Percentiles rank a stretch among this genome's conserved stretches.
Evolutionary conservation across 176 grass and related monocot genomes (phyloP).

Genomic region (Metroxylon sagu): DNA sequence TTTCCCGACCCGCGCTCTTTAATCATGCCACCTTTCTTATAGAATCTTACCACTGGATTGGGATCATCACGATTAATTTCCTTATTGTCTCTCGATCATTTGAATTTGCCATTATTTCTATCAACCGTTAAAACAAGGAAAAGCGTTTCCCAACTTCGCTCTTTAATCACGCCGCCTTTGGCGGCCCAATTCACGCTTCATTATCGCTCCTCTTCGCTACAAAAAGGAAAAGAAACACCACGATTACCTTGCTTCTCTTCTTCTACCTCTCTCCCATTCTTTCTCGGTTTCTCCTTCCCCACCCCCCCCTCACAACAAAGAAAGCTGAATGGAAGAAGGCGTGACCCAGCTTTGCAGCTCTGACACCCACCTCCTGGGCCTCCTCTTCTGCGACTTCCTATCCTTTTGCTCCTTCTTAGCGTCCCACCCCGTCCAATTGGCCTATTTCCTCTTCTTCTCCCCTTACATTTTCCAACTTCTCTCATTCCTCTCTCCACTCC

Average conservation of each 20-base stretch:
- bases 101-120: no score
- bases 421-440: slow-evolving; percentile 58
- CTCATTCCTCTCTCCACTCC: slow-evolving; percentile 63
- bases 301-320: not conserved
- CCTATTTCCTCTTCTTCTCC: slow-evolving; percentile 68
- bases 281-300: not conserved
- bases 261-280: not conserved
- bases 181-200: not conserved
- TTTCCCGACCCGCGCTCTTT: not conserved
- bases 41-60: no score
- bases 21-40: not conserved
- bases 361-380: not conserved
- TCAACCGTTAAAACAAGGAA: no score
- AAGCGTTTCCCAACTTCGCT: not conserved
- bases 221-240: not conserved
- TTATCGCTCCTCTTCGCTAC: not conserved
- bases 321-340: not conserved
- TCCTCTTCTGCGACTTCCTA: slow-evolving; percentile 37
- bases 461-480: slow-evolving; percentile 39
- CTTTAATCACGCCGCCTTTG: not conserved
- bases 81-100: no score
- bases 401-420: slow-evolving; percentile 42
- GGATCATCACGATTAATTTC: no score
- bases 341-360: not conserved
- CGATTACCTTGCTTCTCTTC: not conserved